These are phyloP conservation scores for Solanum acaule DNA, from an alignment of 257 asterid species.

Conservation along the genomic window DNA sequence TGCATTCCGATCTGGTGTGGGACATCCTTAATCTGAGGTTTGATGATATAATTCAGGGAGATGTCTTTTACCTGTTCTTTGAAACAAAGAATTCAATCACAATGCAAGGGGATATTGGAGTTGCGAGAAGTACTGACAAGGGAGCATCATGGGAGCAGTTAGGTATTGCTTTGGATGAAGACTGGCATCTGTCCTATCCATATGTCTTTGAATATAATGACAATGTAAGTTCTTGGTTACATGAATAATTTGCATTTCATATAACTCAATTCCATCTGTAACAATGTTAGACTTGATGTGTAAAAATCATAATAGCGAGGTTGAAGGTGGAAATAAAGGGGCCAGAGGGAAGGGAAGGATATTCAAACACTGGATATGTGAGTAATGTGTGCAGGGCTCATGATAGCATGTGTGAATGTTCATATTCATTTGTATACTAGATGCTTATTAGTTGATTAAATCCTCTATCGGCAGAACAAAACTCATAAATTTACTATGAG, in stretches of 20 bases:
- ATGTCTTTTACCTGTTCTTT: slow-evolving; percentile 59
- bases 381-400: neutral
- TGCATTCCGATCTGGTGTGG: neutral
- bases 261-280: neutral
- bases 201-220: slow-evolving; percentile 77
- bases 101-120: slow-evolving; percentile 96
- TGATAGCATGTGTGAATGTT: neutral
- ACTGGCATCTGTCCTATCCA: slow-evolving; percentile 97
- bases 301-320: neutral
- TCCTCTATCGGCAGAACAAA: neutral
- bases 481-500: neutral
- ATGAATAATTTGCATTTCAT: neutral
- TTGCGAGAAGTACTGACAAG: slow-evolving; percentile 65
- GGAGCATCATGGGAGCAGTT: slow-evolving; percentile 93
- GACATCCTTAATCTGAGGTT: slow-evolving; percentile 9
- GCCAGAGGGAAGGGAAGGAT: neutral
- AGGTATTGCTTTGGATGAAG: slow-evolving; percentile 87
- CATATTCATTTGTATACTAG: neutral
- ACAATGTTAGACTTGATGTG: neutral
- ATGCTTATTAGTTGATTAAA: neutral
- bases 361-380: neutral
- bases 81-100: slow-evolving; percentile 87
- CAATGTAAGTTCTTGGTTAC: slow-evolving; percentile 44
- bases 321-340: neutral
- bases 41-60: slow-evolving; percentile 46